Base-by-base conservation (phyloP, 192 early-diverging fungal species). In the Linnemannia hyalina region DNA sequence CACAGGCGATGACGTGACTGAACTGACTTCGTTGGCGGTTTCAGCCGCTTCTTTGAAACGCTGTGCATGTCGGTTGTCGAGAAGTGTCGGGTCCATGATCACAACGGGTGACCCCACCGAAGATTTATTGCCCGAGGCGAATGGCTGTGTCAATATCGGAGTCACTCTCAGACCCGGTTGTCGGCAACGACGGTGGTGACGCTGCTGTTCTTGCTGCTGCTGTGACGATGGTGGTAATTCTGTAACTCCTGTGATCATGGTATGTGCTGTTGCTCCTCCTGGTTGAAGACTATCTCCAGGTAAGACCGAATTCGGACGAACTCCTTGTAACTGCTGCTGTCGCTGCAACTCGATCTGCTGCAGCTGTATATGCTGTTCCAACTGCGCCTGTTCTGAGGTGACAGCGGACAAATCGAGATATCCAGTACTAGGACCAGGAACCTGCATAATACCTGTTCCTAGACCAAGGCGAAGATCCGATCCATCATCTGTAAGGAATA, bases 11-110 rank as follows among this genome's bases (percentile, higher is more conserved):
- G 63, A 23, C 44, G 47, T 16, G 3, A 49, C 6, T 23, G 44
- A 16, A n/a, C 75, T 68, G 18, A 63, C 75, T 38, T 77, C 75
- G 18, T 77, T 60, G 2, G 63, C 75, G 13, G 35, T 32, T 18
- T 65, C 60, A 0, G 69, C n/a, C 6, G 63, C 75, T 5, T 77
- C 63, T 63, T 77, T 77, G 63, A 46, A 77, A 4, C 75, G 20
- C 36, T 77, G 75, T 18, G 60, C 65, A 40, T 46, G 75, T 29
- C 65, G 57, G 18, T 20, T 77, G 11, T 60, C 63, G 8, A 77
- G 55, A 15, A 77, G 63, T 0, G 0, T 36, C 29, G 41, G 40
- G 42, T 77, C 57, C 75, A 77, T 77, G 11, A 77, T 41, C 26
- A 60, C 38, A 29, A 47, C 55, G 1, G 75, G 75, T 22, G 75